Percentiles rank a stretch among this genome's conserved stretches.
These are phyloP conservation scores for Pichia kluyveri DNA, from an alignment of 805 yeast genomes.

Conservation along the genomic window DNA sequence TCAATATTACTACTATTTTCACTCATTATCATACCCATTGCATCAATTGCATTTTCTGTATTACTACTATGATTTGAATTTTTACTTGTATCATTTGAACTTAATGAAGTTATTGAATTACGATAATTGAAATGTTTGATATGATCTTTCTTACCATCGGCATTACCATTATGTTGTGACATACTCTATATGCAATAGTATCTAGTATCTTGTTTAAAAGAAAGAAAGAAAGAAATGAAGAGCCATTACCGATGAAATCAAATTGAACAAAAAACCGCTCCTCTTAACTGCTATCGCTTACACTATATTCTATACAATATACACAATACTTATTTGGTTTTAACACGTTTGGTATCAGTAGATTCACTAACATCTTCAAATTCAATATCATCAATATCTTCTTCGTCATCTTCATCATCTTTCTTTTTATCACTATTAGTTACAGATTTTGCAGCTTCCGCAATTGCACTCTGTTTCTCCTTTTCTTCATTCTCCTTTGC, in stretches of 20 bases:
- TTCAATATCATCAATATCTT: conserved; percentile 13
- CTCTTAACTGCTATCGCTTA: no score
- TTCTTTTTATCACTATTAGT: neutral
- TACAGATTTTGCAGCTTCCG: neutral
- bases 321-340: neutral
- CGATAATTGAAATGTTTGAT: neutral
- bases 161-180: neutral
- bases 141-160: neutral
- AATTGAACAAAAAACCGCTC: no score
- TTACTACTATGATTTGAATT: neutral
- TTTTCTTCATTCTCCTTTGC: neutral
- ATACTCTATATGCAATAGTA: no score
- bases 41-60: conserved; percentile 9
- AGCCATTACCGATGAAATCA: no score
- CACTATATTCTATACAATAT: neutral
- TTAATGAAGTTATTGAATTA: neutral
- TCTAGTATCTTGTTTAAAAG: no score
- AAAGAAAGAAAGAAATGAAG: no score
- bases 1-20: neutral
- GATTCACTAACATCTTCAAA: conserved; percentile 15
- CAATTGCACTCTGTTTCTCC: neutral
- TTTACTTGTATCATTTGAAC: neutral
- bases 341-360: conserved; percentile 7
- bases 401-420: conserved; percentile 10
- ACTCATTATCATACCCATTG: conserved; percentile 8